phyloP scores from a whole-genome alignment of 306 rosid species.

The Dalbergia oliveri region DNA sequence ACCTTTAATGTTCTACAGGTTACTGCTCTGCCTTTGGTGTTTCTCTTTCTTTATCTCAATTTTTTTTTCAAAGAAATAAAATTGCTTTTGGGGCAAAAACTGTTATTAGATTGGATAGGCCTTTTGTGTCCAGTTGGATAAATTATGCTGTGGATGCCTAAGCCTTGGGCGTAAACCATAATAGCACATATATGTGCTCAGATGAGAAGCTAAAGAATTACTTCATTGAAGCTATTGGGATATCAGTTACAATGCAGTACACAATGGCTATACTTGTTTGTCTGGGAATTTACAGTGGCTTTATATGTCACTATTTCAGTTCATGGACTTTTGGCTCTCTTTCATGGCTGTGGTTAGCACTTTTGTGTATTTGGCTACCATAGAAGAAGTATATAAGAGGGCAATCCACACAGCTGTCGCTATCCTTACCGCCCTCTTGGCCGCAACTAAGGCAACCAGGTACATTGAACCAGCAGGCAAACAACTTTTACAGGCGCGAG shows the following conservation, averaged over 20 bases:
- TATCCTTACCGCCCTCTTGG: slow-evolving; percentile 93
- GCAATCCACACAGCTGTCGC: slow-evolving; percentile 84
- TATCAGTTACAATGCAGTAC: background rate
- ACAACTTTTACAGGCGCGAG: background rate
- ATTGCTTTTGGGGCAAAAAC: background rate
- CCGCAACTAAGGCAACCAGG: slow-evolving; percentile 89
- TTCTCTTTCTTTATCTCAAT: slow-evolving; percentile 24
- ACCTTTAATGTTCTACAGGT: slow-evolving; percentile 82
- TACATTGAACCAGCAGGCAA: slow-evolving; percentile 35
- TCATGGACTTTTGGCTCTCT: slow-evolving; percentile 99
- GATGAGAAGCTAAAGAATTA: slow-evolving; percentile 29
- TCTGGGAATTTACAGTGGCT: slow-evolving; percentile 28
- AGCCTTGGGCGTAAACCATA: slow-evolving; percentile 12
- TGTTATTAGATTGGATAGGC: slow-evolving; percentile 25
- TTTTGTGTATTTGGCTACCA: slow-evolving; percentile 77
- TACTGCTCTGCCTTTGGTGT: slow-evolving; percentile 32
- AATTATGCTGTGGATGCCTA: background rate
- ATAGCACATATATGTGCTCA: background rate
- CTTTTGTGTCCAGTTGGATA: background rate
- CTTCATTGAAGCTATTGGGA: slow-evolving; percentile 13
- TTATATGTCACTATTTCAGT: slow-evolving; percentile 64
- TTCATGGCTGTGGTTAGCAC: slow-evolving; percentile 98
- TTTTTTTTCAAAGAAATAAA: background rate
- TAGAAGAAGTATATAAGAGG: slow-evolving; percentile 78
- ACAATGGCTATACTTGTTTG: slow-evolving; percentile 2